Percentiles rank a stretch among this genome's conserved stretches.
These are phyloP conservation scores for Dendrobium officinale DNA, from an alignment of 106 monocot genomes.

Conservation along the genomic window DNA sequence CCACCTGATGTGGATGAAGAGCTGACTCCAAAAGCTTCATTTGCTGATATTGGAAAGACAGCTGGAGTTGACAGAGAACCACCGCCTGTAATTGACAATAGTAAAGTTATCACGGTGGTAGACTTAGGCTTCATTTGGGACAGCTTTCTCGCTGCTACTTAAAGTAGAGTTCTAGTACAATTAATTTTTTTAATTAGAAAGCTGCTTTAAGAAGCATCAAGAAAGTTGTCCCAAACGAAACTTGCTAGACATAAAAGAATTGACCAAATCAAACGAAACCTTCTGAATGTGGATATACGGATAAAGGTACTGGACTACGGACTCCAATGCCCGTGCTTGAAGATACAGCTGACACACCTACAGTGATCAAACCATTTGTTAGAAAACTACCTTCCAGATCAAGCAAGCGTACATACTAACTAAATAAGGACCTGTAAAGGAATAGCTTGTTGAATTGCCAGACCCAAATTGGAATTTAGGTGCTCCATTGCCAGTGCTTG, in stretches of 20 bases:
- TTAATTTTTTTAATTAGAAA: too few species aligned
- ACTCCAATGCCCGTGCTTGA: neutral
- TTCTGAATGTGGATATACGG: neutral
- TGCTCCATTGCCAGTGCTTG: neutral
- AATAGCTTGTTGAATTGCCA: slow-evolving; percentile 2
- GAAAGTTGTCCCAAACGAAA: too few species aligned
- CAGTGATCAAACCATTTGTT: slow-evolving; percentile 4
- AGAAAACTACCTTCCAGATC: neutral
- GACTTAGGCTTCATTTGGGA: too few species aligned
- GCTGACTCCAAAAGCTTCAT: neutral
- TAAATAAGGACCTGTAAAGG: neutral
- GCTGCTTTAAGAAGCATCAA: too few species aligned
- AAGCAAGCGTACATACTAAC: neutral
- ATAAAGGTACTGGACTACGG: neutral
- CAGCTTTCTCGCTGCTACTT: too few species aligned
- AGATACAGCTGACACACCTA: neutral
- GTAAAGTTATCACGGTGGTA: neutral
- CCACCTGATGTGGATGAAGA: neutral
- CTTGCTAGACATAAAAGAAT: neutral
- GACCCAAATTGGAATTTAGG: slow-evolving; percentile 3
- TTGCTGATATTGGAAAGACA: neutral
- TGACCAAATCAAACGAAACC: neutral
- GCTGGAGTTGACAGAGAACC: neutral
- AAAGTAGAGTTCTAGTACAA: too few species aligned
- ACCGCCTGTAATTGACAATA: neutral